Conservation (phyloP, 2,329 filamentous ascomycete species). For the Neonectria magnoliae region DNA sequence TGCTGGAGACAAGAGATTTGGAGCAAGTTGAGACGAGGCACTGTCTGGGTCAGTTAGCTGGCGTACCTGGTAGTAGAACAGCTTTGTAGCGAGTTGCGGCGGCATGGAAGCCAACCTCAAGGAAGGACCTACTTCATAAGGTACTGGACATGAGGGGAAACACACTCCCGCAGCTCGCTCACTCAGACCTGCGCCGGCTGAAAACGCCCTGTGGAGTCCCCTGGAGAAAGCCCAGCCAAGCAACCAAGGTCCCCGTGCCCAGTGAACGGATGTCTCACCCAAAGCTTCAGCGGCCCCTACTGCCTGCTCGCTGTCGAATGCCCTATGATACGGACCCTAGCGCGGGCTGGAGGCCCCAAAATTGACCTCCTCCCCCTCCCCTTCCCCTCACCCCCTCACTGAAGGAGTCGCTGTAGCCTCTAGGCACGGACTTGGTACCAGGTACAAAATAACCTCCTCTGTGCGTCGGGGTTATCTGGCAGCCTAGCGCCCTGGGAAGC, state of each 20-base stretch:
- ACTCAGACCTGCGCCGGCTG: background rate
- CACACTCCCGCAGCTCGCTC: background rate
- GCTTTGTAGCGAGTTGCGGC: background rate
- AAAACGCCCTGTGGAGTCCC: slow-evolving; percentile 14
- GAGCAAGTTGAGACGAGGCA: background rate
- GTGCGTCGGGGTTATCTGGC: slow-evolving; percentile 23
- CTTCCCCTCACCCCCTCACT: slow-evolving; percentile 12
- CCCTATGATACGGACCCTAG: slow-evolving; percentile 13
- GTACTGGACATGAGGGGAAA: slow-evolving; percentile 7
- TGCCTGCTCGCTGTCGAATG: slow-evolving; percentile 8
- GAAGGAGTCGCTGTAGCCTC: slow-evolving; percentile 10
- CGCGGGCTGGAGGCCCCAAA: slow-evolving; percentile 2
- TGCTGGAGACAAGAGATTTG: background rate
- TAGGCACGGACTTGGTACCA: slow-evolving; percentile 6
- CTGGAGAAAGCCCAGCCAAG: slow-evolving; percentile 13
- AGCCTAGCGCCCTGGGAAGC: slow-evolving; percentile 12
- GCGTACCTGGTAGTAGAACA: background rate
- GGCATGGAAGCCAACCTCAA: background rate
- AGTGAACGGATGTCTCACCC: slow-evolving; percentile 14
- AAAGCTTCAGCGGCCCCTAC: background rate
- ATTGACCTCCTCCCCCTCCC: slow-evolving; percentile 6
- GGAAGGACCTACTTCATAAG: too few relatives aligned
- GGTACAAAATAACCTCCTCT: slow-evolving; percentile 23
- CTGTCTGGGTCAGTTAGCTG: too few relatives aligned
- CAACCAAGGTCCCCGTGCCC: background rate